These are phyloP conservation scores for Cladosporium halotolerans DNA, from an alignment of 2,329 filamentous ascomycete genomes.

Conservation along the genomic window DNA sequence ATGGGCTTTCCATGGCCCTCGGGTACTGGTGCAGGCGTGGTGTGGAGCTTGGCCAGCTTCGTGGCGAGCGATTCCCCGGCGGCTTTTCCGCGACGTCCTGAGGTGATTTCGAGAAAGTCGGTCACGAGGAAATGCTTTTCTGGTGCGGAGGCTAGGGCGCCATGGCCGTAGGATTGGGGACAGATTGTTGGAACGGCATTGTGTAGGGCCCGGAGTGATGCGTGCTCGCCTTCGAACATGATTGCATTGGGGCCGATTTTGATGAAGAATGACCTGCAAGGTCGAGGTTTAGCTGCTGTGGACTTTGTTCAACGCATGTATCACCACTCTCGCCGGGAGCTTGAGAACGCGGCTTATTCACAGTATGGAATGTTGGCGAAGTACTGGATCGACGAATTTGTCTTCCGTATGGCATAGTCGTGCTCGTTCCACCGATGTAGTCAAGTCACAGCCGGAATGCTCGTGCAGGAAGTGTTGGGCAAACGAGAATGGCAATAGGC, in stretches of 20 bases:
- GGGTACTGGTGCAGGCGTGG: constrained; percentile 62
- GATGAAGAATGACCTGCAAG: constrained; percentile 53
- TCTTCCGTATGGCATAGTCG: too few relatives aligned
- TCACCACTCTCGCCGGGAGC: too few relatives aligned
- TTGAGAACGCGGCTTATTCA: too few relatives aligned
- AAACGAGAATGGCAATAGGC: too few relatives aligned
- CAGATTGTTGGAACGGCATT: constrained; percentile 65
- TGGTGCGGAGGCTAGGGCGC: constrained; percentile 44
- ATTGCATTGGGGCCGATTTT: constrained; percentile 52
- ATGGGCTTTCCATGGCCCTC: constrained; percentile 52
- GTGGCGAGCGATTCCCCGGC: constrained; percentile 49
- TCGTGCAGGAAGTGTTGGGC: too few relatives aligned
- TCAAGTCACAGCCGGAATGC: too few relatives aligned
- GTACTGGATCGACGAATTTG: too few relatives aligned
- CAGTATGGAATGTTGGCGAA: background rate
- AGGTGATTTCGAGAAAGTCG: constrained; percentile 68
- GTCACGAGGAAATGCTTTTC: constrained; percentile 58
- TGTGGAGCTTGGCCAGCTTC: constrained; percentile 75
- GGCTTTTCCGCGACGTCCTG: constrained; percentile 25
- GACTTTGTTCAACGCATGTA: background rate
- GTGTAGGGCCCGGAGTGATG: constrained; percentile 77
- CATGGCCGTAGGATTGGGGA: constrained; percentile 68
- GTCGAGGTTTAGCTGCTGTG: too few relatives aligned
- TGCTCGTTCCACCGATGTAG: too few relatives aligned
- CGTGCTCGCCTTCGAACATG: constrained; percentile 77